Evolutionary conservation across 2,329 filamentous ascomycete genomes (phyloP).

Genomic region (Huntiella bhutanensis): DNA sequence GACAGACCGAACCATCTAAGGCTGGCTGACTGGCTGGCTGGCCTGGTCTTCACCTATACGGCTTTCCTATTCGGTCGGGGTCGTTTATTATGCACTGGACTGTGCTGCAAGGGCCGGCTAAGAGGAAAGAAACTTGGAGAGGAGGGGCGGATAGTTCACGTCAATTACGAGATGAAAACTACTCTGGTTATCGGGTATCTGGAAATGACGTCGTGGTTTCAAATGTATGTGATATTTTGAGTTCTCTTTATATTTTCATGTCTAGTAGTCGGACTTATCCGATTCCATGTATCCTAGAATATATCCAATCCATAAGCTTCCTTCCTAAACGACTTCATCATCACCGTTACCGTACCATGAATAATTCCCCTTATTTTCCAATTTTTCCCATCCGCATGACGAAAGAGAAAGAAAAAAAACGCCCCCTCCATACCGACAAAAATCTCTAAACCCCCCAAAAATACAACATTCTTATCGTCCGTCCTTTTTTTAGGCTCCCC

Average conservation of each 20-base stretch:
- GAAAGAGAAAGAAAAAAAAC: not conserved
- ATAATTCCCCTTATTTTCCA: too few species aligned
- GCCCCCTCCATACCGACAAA: not conserved
- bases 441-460: not conserved
- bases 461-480: constrained; percentile 4
- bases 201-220: not conserved
- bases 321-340: not conserved
- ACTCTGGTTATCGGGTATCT: not conserved
- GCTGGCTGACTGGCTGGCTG: too few species aligned
- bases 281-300: not conserved
- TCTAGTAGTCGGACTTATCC: not conserved
- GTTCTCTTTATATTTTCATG: not conserved
- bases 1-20: too few species aligned
- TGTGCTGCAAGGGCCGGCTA: too few species aligned
- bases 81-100: too few species aligned
- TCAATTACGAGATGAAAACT: constrained; percentile 6
- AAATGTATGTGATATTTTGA: not conserved
- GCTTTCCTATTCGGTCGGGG: too few species aligned
- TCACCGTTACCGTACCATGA: too few species aligned
- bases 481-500: not conserved
- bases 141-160: not conserved
- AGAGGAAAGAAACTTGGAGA: not conserved
- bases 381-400: too few species aligned
- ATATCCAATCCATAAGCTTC: too few species aligned
- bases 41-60: too few species aligned